Percentiles rank a stretch among this genome's conserved stretches.
Evolutionary conservation across 140 eudicot species (phyloP).

Genomic region (Erigeron philadelphicus): DNA sequence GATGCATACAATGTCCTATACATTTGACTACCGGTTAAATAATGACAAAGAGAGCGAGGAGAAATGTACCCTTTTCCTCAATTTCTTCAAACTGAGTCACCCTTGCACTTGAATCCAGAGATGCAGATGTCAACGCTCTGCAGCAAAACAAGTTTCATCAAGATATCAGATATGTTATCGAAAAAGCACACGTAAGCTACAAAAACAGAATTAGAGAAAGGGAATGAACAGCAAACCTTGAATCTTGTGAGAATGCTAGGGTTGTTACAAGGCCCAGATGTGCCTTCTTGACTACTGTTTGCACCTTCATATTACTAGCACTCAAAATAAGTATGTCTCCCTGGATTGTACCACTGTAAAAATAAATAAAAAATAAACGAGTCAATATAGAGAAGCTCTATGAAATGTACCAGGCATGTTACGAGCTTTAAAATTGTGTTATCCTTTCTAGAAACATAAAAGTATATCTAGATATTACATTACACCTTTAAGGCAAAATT

Average conservation of each 20-base stretch:
- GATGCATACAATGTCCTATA: not conserved
- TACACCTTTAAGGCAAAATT: not conserved
- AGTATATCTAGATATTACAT: not conserved
- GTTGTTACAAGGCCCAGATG: constrained; percentile 88
- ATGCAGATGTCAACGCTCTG: constrained; percentile 76
- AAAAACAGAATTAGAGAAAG: not conserved
- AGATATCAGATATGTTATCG: not conserved
- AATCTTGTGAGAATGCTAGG: constrained; percentile 67
- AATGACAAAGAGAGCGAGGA: not conserved
- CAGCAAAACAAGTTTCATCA: constrained; percentile 15
- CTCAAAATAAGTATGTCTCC: constrained; percentile 53
- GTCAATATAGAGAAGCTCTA: not conserved
- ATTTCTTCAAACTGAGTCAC: constrained; percentile 59
- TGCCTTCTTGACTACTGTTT: constrained; percentile 55
- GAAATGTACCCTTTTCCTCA: constrained; percentile 48
- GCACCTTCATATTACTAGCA: constrained; percentile 53
- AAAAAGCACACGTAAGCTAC: constrained; percentile 6
- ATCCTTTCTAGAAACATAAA: not conserved
- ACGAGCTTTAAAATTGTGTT: not conserved
- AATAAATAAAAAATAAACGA: not conserved
- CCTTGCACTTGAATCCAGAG: constrained; percentile 84
- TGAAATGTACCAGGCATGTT: not conserved
- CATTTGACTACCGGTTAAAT: not conserved
- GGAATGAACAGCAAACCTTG: constrained; percentile 40
- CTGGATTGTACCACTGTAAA: constrained; percentile 67